Percentiles rank a stretch among this genome's conserved stretches.
Evolutionary conservation across 192 early-diverging fungal genomes (phyloP).

Genomic region (Physocladia obscura): DNA sequence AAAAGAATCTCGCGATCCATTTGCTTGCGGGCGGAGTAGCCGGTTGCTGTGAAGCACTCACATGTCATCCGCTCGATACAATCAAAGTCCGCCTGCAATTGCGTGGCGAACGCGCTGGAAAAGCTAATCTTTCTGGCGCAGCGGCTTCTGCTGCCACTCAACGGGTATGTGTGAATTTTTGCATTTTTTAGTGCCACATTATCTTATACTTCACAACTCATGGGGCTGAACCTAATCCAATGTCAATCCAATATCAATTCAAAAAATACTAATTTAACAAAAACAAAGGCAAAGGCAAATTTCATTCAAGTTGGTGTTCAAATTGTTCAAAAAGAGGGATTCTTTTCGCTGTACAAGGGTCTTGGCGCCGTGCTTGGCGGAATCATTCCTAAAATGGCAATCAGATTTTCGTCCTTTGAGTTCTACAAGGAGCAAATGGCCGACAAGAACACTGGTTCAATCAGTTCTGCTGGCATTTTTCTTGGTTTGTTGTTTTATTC

Average conservation of each 20-base stretch:
- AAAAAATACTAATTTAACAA: background rate
- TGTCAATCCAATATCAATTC: too few relatives aligned
- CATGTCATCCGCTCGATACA: slow-evolving; percentile 92
- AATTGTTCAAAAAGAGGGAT: slow-evolving; percentile 84
- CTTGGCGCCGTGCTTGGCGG: slow-evolving; percentile 93
- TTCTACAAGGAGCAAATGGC: slow-evolving; percentile 83
- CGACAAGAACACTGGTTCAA: slow-evolving; percentile 59
- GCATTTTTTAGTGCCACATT: background rate
- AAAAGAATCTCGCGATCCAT: slow-evolving; percentile 74
- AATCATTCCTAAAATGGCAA: slow-evolving; percentile 99
- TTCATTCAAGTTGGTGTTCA: slow-evolving; percentile 84
- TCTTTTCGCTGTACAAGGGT: slow-evolving; percentile 93
- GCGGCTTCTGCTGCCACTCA: slow-evolving; percentile 53
- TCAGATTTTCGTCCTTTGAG: slow-evolving; percentile 96
- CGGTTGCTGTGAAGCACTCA: slow-evolving; percentile 85
- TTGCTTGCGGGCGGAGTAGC: slow-evolving; percentile 87
- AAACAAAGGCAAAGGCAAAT: slow-evolving; percentile 43
- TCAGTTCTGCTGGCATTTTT: slow-evolving; percentile 66
- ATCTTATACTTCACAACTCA: background rate
- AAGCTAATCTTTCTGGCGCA: slow-evolving; percentile 30
- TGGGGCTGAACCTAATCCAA: too few relatives aligned
- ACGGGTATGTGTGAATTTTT: slow-evolving; percentile 43
- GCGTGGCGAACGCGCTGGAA: slow-evolving; percentile 45
- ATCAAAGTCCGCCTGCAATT: slow-evolving; percentile 98
- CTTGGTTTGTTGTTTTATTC: slow-evolving; percentile 48